Evolutionary conservation across 1,139 yeast genomes (phyloP).

Genomic region (Arxiozyma slooffiae): DNA sequence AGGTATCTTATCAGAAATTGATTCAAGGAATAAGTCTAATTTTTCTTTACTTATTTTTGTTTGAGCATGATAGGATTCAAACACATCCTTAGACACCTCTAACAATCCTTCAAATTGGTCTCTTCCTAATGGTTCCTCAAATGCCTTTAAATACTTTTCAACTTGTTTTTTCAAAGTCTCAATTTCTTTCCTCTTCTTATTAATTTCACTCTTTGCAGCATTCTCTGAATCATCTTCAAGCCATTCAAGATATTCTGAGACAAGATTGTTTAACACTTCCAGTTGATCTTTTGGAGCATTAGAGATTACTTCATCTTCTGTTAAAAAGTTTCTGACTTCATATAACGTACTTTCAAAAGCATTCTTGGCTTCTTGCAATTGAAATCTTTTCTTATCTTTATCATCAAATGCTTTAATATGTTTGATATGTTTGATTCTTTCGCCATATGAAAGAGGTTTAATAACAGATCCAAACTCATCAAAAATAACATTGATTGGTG

Average conservation of each 20-base stretch:
- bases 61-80: conserved; percentile 6
- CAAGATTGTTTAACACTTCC: conserved; percentile 32
- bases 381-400: conserved; percentile 41
- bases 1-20: conserved; percentile 3
- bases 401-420: conserved; percentile 17
- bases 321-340: conserved; percentile 44
- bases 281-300: conserved; percentile 34
- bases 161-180: conserved; percentile 26
- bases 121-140: conserved; percentile 31
- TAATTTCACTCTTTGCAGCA: conserved; percentile 36
- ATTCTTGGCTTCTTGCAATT: conserved; percentile 44
- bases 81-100: conserved; percentile 10
- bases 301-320: conserved; percentile 37
- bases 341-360: conserved; percentile 50
- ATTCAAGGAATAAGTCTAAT: conserved; percentile 11
- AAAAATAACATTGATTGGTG: conserved; percentile 4
- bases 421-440: conserved; percentile 5
- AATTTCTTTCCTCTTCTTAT: conserved; percentile 29
- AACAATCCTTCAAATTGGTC: conserved; percentile 34
- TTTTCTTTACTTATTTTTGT: conserved; percentile 9
- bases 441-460: background rate
- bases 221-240: conserved; percentile 62
- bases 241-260: conserved; percentile 61
- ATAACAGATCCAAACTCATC: conserved; percentile 2
- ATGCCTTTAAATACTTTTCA: conserved; percentile 28